phyloP scores from a whole-genome alignment of 768 basidiomycete species.

The Leccinellum albellum region DNA sequence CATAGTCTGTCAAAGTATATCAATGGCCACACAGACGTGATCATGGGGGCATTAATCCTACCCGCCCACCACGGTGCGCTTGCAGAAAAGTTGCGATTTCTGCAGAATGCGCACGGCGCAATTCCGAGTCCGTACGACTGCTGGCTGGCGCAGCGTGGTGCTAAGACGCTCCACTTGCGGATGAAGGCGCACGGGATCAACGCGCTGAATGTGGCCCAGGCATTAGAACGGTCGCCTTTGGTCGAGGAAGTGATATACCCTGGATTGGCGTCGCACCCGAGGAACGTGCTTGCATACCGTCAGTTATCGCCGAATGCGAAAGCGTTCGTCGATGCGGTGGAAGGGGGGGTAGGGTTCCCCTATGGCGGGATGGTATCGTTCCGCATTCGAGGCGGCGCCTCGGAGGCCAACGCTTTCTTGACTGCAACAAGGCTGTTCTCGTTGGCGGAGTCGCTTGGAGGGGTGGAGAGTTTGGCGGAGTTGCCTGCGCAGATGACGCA shows the following conservation, averaged over 20 bases:
- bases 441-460: slow-evolving; percentile 86
- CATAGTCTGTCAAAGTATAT: slow-evolving; percentile 89
- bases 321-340: slow-evolving; percentile 50
- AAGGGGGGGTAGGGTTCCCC: slow-evolving; percentile 59
- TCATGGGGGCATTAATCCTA: slow-evolving; percentile 82
- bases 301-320: slow-evolving; percentile 68
- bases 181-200: slow-evolving; percentile 86
- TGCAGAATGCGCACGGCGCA: slow-evolving; percentile 87
- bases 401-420: slow-evolving; percentile 65
- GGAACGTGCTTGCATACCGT: slow-evolving; percentile 58
- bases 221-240: slow-evolving; percentile 48
- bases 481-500: slow-evolving; percentile 90
- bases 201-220: slow-evolving; percentile 70
- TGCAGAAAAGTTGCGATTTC: slow-evolving; percentile 64
- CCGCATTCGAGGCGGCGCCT: slow-evolving; percentile 49
- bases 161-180: slow-evolving; percentile 87
- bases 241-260: slow-evolving; percentile 89
- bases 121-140: slow-evolving; percentile 78
- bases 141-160: slow-evolving; percentile 87
- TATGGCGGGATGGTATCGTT: slow-evolving; percentile 89
- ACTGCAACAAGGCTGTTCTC: slow-evolving; percentile 63
- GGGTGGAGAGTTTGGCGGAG: slow-evolving; percentile 89
- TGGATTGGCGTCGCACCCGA: slow-evolving; percentile 65
- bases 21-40: slow-evolving; percentile 91
- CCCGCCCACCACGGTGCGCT: slow-evolving; percentile 50